Evolutionary conservation across 2,329 filamentous ascomycete genomes (phyloP), one percentile per base, ranked within the genome.

Genomic region (Mollisia scopiformis): DNA sequence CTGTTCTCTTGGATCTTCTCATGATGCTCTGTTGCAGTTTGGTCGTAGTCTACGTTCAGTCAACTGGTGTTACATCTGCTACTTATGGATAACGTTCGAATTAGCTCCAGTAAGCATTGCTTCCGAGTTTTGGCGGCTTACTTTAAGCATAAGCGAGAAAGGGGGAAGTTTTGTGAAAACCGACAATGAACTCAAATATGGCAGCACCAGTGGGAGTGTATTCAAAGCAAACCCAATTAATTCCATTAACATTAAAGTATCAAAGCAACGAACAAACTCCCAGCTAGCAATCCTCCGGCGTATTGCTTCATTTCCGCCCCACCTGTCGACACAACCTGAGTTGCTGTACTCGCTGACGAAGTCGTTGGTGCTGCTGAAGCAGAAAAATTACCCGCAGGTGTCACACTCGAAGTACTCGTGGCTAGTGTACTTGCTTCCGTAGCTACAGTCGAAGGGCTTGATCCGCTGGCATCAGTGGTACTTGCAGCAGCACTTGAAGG

Each of bases 301-400:
- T 47, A 53, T n/a, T 27, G 41, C 54, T 49, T 57, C 47, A 57
- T 57, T 25, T 14, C 52, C 0, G 58, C n/a, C 14, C 46, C 58
- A 8, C 37, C 37, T 19, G 46, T 56, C 13, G 31, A 14, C 2
- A 39, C 23, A 28, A 37, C 35, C n/a, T 30, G 43, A n/a, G n/a
- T n/a, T n/a, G n/a, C n/a, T n/a, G 30, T 55, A 28, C 41, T 49
- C 25, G 52, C 41, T 5, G 37, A 25, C 14, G 58, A n/a, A n/a
- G 23, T 39, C 30, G 37, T 46, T 21, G 27, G 7, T 4, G 35
- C 11, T 3, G 53, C 53, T 19, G 37, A 50, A 1, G 37, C 43
- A 1, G 43, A 55, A 16, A 47, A 28, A 37, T 60, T 60, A 14
- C 52, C 35, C 19, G 27, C 25, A 25, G 27, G 23, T 4, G 55